These are phyloP conservation scores for Colletotrichum spinosum DNA, from an alignment of 2,329 filamentous ascomycete genomes.

Conservation along the genomic window DNA sequence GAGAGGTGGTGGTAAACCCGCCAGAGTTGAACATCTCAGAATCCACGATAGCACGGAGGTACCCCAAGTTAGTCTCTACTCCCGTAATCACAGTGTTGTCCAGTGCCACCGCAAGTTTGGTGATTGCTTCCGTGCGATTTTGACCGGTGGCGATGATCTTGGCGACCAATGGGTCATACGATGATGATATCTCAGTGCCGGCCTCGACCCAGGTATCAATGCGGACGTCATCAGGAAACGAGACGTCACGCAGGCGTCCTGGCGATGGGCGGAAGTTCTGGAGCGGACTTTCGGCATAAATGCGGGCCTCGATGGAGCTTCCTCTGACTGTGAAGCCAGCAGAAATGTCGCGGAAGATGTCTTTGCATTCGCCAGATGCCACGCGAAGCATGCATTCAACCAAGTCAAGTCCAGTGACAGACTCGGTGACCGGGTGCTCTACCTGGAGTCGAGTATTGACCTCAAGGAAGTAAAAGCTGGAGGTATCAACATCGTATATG, in stretches of 20 bases:
- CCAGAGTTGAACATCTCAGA: constrained; percentile 44
- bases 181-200: constrained; percentile 77
- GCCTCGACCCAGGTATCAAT: constrained; percentile 78
- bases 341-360: constrained; percentile 23
- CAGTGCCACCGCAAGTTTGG: constrained; percentile 71
- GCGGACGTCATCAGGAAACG: constrained; percentile 67
- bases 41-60: constrained; percentile 45
- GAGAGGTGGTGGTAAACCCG: constrained; percentile 47
- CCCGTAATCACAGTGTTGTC: constrained; percentile 55
- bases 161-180: constrained; percentile 82
- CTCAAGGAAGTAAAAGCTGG: constrained; percentile 59
- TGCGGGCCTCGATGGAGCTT: constrained; percentile 77
- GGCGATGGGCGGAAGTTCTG: constrained; percentile 76
- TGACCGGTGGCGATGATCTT: constrained; percentile 77
- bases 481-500: constrained; percentile 52
- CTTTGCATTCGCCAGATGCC: constrained; percentile 58
- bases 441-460: constrained; percentile 63
- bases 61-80: constrained; percentile 50
- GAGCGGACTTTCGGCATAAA: constrained; percentile 78
- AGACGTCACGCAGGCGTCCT: constrained; percentile 72
- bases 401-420: constrained; percentile 51
- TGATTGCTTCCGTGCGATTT: constrained; percentile 69
- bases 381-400: constrained; percentile 46
- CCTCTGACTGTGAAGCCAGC: constrained; percentile 61
- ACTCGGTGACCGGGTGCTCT: constrained; percentile 58